Percentiles rank a stretch among this genome's conserved stretches.
Evolutionary conservation across 2,329 filamentous ascomycete species (phyloP).

Genomic region (Onygenales sp.): DNA sequence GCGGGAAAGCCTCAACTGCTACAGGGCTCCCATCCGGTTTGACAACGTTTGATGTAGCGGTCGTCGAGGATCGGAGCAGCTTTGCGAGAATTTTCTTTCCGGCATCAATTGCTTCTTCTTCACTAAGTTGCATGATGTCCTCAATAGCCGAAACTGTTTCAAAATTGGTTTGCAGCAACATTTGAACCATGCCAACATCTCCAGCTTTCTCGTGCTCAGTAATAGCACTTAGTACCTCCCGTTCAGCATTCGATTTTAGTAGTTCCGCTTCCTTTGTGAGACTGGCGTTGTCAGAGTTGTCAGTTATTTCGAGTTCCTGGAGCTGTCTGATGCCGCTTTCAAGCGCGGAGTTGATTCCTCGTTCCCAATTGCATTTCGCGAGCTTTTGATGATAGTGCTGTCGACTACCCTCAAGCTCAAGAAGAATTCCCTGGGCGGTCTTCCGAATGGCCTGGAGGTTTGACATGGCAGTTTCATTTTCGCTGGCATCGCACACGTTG

Average conservation of each 20-base stretch:
- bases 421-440: slow-evolving; percentile 76
- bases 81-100: slow-evolving; percentile 69
- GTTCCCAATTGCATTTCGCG: slow-evolving; percentile 75
- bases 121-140: slow-evolving; percentile 71
- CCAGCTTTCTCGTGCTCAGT: slow-evolving; percentile 75
- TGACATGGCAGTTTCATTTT: slow-evolving; percentile 55
- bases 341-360: slow-evolving; percentile 75
- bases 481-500: slow-evolving; percentile 61
- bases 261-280: slow-evolving; percentile 76
- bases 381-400: slow-evolving; percentile 84
- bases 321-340: slow-evolving; percentile 77
- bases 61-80: slow-evolving; percentile 66
- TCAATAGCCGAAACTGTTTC: slow-evolving; percentile 78
- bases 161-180: slow-evolving; percentile 81
- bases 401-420: slow-evolving; percentile 81
- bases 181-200: slow-evolving; percentile 69
- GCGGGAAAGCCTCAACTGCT: slow-evolving; percentile 53
- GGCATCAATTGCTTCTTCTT: slow-evolving; percentile 70
- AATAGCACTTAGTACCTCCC: slow-evolving; percentile 67
- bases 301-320: slow-evolving; percentile 55
- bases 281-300: slow-evolving; percentile 59
- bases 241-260: slow-evolving; percentile 70
- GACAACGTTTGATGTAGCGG: slow-evolving; percentile 71
- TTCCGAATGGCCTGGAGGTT: slow-evolving; percentile 70
- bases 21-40: slow-evolving; percentile 67